Evolutionary conservation across 73 alveolate species (phyloP), one percentile per base, ranked within the genome.

Genomic region (Paramecium sexaurelia): DNA sequence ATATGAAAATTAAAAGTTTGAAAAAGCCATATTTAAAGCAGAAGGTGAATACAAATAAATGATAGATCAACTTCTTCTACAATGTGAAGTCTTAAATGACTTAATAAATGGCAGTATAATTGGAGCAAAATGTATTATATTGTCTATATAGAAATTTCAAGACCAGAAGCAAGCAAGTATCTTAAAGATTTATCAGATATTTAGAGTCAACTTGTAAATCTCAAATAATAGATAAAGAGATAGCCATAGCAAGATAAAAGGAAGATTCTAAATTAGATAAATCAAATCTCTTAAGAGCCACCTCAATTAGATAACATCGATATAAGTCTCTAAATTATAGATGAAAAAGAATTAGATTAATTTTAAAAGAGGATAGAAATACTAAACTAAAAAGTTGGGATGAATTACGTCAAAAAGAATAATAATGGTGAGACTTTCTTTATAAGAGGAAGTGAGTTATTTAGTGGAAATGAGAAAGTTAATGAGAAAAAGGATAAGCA

Each of bases 21-120:
- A 73, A 20, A 36, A 33, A 73, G 87, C 43, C 6, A 32, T 73
- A 11, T 73, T 22, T 27, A 39, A 73, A 36, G 87, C 87, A 11
- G 55, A 73, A 20, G 87, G 87, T 0, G 57, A 33, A 73, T 73
- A 73, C 36, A 33, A 73, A 35, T 15, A 73, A 36, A 73, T 73
- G 36, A 36, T 27, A 2, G 57, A 73, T 13, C 56, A 27, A 13
- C 33, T 73, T 1, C 55, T 33, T 13, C 17, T 73, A 0, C 19
- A 73, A 36, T 36, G 55, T 73, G 87, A 73, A 39, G 57, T 39
- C 22, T 32, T 73, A 35, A 73, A 27, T 20, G 87, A 73, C 27
- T 36, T 73, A 33, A 73, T 73, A 33, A 73, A 27, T 35, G 87
- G 56, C 39, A 32, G 84, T 66, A 8, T 66, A 15, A 39, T 73